Percentiles rank a stretch among this genome's conserved stretches.
phyloP scores from a whole-genome alignment of 202 grass and related monocot genomes.

The Bolboschoenoplectus hybrid region DNA sequence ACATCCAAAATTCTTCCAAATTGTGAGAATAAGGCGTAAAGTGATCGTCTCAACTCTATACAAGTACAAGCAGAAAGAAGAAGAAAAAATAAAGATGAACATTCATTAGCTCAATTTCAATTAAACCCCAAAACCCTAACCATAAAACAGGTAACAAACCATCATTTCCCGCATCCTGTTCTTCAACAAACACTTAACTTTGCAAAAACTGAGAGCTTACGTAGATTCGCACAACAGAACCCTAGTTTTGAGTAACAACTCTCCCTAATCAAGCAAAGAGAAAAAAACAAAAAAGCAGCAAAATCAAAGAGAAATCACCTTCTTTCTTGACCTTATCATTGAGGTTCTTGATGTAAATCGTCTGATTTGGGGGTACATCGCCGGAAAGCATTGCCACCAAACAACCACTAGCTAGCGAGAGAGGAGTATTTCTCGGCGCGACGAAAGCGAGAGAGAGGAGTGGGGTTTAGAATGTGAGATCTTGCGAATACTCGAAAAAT shows the following conservation, averaged over 20 bases:
- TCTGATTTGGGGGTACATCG: slow-evolving; percentile 95
- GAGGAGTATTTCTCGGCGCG: slow-evolving; percentile 22
- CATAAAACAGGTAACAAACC: neutral
- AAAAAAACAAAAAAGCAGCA: neutral
- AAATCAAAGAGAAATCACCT: slow-evolving; percentile 44
- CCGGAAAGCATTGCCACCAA: slow-evolving; percentile 67
- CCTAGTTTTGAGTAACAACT: slow-evolving; percentile 20
- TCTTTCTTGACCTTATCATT: slow-evolving; percentile 99
- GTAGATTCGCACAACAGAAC: neutral
- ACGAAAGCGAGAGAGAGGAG: slow-evolving; percentile 5
- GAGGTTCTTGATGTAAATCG: slow-evolving; percentile 87
- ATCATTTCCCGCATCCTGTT: neutral
- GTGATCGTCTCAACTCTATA: slow-evolving; percentile 85
- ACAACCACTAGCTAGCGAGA: slow-evolving; percentile 25
- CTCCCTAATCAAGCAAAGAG: neutral
- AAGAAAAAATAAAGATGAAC: neutral
- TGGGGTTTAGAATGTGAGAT: slow-evolving; percentile 32
- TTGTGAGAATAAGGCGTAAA: slow-evolving; percentile 96
- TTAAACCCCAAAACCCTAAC: slow-evolving; percentile 18
- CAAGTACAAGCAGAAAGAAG: neutral
- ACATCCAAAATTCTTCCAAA: slow-evolving; percentile 96
- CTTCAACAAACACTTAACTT: neutral
- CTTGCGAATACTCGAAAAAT: neutral
- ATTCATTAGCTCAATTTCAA: neutral
- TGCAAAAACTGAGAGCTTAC: neutral